Conservation (phyloP, 1,284 basidiomycete genomes). For the Coniferiporia weirii region DNA sequence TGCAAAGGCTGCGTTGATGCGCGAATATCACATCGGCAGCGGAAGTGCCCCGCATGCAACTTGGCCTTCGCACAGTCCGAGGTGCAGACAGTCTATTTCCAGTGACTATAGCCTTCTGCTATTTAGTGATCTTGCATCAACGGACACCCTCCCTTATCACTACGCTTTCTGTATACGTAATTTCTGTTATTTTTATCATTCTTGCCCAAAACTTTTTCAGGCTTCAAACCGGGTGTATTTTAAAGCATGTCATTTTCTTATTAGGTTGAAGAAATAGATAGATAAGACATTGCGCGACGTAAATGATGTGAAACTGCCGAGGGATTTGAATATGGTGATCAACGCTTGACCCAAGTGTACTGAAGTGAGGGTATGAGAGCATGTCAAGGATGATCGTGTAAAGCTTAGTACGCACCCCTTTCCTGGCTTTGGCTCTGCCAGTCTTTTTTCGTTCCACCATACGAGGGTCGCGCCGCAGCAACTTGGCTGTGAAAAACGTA, state of each 20-base stretch:
- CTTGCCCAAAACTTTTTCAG: slow-evolving; percentile 1
- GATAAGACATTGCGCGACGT: not conserved
- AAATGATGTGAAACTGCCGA: not conserved
- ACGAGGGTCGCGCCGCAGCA: slow-evolving; percentile 88
- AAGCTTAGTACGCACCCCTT: slow-evolving; percentile 57
- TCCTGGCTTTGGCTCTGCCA: slow-evolving; percentile 85
- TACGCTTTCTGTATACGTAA: slow-evolving; percentile 14
- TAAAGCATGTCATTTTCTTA: slow-evolving; percentile 12
- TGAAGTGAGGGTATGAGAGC: slow-evolving; percentile 29
- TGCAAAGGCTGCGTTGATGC: slow-evolving; percentile 87
- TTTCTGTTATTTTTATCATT: slow-evolving; percentile 18
- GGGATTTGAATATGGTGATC: slow-evolving; percentile 23
- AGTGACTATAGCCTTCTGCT: slow-evolving; percentile 37
- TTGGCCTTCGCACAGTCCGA: slow-evolving; percentile 83
- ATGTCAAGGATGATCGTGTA: not conserved
- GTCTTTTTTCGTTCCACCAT: slow-evolving; percentile 99
- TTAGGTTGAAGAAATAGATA: not conserved
- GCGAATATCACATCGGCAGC: slow-evolving; percentile 85
- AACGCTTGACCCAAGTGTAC: slow-evolving; percentile 97
- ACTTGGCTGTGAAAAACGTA: slow-evolving; percentile 55
- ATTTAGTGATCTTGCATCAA: not conserved
- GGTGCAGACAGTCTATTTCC: slow-evolving; percentile 82
- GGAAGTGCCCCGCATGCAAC: slow-evolving; percentile 94
- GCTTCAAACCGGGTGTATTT: slow-evolving; percentile 10
- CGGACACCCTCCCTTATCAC: slow-evolving; percentile 13